Evolutionary conservation across 148 eudicot species (phyloP).

Genomic region (Amaranthus palmeri): DNA sequence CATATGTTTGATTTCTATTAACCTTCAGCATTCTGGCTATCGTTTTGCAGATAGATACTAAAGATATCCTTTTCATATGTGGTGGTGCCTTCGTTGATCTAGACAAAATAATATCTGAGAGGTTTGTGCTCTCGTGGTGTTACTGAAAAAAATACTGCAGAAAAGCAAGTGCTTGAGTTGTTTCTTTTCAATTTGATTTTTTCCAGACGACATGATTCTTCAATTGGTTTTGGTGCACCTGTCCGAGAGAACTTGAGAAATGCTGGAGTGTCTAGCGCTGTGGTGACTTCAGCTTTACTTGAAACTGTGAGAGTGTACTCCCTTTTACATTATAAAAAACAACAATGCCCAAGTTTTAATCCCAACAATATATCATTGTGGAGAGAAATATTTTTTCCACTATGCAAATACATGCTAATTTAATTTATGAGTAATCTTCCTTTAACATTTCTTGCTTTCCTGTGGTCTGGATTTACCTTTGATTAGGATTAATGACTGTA

Average conservation of each 20-base stretch:
- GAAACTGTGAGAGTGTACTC: slow-evolving; percentile 58
- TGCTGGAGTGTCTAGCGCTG: slow-evolving; percentile 57
- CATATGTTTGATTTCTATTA: neutral
- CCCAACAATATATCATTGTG: neutral
- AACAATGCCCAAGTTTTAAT: too few species aligned
- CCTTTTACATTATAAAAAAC: neutral
- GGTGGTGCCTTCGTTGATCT: slow-evolving; percentile 92
- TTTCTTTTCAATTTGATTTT: slow-evolving; percentile 17
- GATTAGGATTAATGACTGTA: neutral
- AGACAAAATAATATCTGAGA: slow-evolving; percentile 95
- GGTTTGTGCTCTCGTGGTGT: slow-evolving; percentile 36
- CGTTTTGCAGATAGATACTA: slow-evolving; percentile 74
- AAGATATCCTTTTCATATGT: slow-evolving; percentile 89
- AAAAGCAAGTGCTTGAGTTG: neutral
- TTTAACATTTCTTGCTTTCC: neutral
- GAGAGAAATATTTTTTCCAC: neutral
- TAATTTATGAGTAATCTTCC: neutral
- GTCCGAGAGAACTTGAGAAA: slow-evolving; percentile 86
- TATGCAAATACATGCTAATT: slow-evolving; percentile 3
- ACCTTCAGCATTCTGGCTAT: slow-evolving; percentile 1
- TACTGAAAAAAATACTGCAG: neutral
- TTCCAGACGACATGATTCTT: slow-evolving; percentile 88
- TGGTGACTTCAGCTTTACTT: slow-evolving; percentile 70
- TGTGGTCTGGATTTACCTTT: slow-evolving; percentile 5
- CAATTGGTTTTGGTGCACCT: slow-evolving; percentile 95